Base-by-base conservation (phyloP, 1,139 yeast species). In the Hemisphaericaspora lyxosophila region DNA sequence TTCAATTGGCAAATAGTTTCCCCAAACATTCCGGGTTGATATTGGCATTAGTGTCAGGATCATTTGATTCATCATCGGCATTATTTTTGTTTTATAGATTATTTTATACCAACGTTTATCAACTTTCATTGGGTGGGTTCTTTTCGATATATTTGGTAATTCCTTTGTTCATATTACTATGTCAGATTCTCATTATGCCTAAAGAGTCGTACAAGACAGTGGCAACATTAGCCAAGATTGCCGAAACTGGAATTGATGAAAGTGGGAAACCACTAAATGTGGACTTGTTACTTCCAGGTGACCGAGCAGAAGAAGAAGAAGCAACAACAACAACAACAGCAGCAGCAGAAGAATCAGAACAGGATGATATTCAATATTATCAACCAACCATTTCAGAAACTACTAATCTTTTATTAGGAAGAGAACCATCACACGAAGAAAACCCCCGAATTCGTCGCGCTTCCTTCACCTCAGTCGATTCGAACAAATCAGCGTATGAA, bases 151-250 rank as follows among this genome's bases (percentile, higher is more conserved):
- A 87, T 54, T 57, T 85, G 53, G 50, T 78, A 5, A 88, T 88
- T 3, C 96, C 97, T 0, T 40, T 78, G 0, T 85, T 87, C 55
- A 87, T 89, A 34, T 61, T 85, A 9, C 31, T 79, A 1, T 85
- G 92, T 49, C 96, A 88, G 59, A 26, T 83, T 7, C 69, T 80
- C 27, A 65, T 89, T 20, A 88, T 90, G 96, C 97, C 97, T 5
- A 64, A 55, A 17, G 75, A 78, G 34, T 80, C 90, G 2, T 86
- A 86, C 61, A 84, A 84, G 54, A 82, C 90, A 0, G 67, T 79
- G 29, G 87, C 82, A 2, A 73, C 79, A 1, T 71, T 83, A 40
- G 85, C 85, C 17, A 80, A 82, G 50, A 70, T 83, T 37, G 80
- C 80, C 6, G 82, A 81, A 51, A 83, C 83, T 36, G 87, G 86